These are phyloP conservation scores for Colletotrichum destructivum DNA, from an alignment of 2,329 filamentous ascomycete species.

Conservation along the genomic window DNA sequence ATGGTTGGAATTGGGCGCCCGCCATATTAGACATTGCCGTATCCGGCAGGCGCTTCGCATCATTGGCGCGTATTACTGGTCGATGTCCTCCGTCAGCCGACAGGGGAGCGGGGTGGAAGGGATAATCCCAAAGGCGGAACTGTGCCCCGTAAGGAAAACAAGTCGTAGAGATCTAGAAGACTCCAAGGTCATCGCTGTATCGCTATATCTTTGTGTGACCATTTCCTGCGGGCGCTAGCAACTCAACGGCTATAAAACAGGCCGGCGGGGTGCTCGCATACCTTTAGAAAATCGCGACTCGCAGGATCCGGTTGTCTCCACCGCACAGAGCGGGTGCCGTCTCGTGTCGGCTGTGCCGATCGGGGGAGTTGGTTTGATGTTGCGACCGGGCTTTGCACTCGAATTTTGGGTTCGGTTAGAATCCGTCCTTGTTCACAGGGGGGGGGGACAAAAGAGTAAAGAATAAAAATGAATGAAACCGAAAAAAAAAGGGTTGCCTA, in stretches of 20 bases:
- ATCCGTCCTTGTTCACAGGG: neutral
- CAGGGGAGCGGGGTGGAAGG: neutral
- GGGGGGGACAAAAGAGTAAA: too few relatives aligned
- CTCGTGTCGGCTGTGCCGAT: too few relatives aligned
- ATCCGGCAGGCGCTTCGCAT: neutral
- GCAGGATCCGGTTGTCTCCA: too few relatives aligned
- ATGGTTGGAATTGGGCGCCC: neutral
- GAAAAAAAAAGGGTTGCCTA: too few relatives aligned
- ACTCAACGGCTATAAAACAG: too few relatives aligned
- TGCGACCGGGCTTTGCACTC: neutral
- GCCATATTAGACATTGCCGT: neutral
- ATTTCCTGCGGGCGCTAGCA: too few relatives aligned
- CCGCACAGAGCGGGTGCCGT: too few relatives aligned
- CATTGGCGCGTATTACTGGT: conserved; percentile 1
- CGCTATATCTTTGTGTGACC: too few relatives aligned
- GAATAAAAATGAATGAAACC: too few relatives aligned
- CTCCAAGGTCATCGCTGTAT: neutral
- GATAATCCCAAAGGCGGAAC: neutral
- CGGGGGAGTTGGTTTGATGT: too few relatives aligned
- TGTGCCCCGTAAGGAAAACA: neutral
- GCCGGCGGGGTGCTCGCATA: too few relatives aligned
- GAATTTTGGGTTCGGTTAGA: neutral
- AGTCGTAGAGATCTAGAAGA: neutral
- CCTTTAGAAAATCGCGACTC: too few relatives aligned
- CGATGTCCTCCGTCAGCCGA: neutral